Evolutionary conservation across 2,329 filamentous ascomycete genomes (phyloP), one percentile per base, ranked within the genome.

Genomic region (Colletotrichum sp.): DNA sequence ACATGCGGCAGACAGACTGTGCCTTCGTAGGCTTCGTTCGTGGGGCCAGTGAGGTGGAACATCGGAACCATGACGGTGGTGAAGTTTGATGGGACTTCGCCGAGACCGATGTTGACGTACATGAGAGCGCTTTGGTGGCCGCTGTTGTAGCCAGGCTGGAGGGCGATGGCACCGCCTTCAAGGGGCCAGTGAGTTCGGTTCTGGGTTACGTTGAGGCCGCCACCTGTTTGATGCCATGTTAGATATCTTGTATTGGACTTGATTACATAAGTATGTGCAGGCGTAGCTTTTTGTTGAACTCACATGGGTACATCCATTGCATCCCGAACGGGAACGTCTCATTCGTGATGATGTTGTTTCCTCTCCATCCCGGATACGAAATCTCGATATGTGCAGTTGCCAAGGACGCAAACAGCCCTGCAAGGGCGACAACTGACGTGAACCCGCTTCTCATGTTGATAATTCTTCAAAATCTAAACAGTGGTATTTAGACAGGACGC

Each of bases 141-240:
- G 52, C 88, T 88, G 84, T 94, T 95, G 93, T 93, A 95, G 78
- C 93, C 93, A 1, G 93, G 93, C 81, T 95, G 93, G 67, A 95
- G 82, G 19, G 92, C 88, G 69, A 95, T 80, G 8, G 92, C 93
- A 57, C 94, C 93, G 68, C 93, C 93, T 62, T 83, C 86, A 66
- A 93, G 81, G 9, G 93, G 93, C 93, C 93, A 95, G 82, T 91
- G 89, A 4, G 93, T 95, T 69, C 94, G 91, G 83, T 95, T 95
- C 44, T 83, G 86, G 0, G 92, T 91, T n/a, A 88, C 89, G 57
- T 90, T 88, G 87, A 95, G 91, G 62, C 93, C 93, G 72, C 93
- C 93, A 81, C 93, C 93, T 95, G 5, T 44, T 11, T 6, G 8
- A 44, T 19, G 5, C 8, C 36, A 44, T 44, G 39, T n/a, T 0